Percentiles rank a stretch among this genome's conserved stretches.
These are phyloP conservation scores for Mucor mucedo DNA, from an alignment of 371 early-diverging fungal genomes.

Conservation along the genomic window DNA sequence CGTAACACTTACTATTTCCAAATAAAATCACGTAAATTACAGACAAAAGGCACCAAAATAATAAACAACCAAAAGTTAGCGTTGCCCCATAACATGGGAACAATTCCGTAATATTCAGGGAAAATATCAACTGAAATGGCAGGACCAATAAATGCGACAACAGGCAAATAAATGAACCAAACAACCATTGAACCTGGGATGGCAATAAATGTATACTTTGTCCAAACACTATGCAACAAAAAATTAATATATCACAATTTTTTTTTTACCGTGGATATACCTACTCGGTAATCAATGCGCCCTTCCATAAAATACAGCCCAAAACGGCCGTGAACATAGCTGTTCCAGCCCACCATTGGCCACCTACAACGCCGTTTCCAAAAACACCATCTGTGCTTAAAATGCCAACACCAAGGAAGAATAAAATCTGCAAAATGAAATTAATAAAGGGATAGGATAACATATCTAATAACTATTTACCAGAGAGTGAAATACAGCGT, in stretches of 20 bases:
- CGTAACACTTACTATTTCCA: constrained; percentile 87
- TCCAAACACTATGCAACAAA: constrained; percentile 67
- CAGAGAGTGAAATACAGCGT: constrained; percentile 93
- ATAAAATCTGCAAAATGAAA: constrained; percentile 54
- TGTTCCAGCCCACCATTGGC: constrained; percentile 83
- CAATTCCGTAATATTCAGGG: constrained; percentile 83
- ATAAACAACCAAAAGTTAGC: constrained; percentile 88
- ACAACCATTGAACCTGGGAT: constrained; percentile 85
- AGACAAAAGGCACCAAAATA: constrained; percentile 79
- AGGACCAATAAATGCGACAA: constrained; percentile 87
- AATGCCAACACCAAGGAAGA: constrained; percentile 64
- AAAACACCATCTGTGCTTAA: constrained; percentile 69
- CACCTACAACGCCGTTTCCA: constrained; percentile 67
- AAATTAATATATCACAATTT: not conserved
- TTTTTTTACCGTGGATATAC: constrained; percentile 11
- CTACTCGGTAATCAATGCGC: constrained; percentile 83
- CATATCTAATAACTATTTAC: constrained; percentile 29
- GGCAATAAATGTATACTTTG: constrained; percentile 82
- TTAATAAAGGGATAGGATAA: not conserved
- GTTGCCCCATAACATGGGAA: constrained; percentile 75
- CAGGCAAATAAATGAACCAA: constrained; percentile 87
- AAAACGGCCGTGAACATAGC: constrained; percentile 82
- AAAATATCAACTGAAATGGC: constrained; percentile 65
- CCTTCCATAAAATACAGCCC: constrained; percentile 82
- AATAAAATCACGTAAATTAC: constrained; percentile 84